These are phyloP conservation scores for Suillus clintonianus DNA, from an alignment of 768 basidiomycete species.

Conservation along the genomic window DNA sequence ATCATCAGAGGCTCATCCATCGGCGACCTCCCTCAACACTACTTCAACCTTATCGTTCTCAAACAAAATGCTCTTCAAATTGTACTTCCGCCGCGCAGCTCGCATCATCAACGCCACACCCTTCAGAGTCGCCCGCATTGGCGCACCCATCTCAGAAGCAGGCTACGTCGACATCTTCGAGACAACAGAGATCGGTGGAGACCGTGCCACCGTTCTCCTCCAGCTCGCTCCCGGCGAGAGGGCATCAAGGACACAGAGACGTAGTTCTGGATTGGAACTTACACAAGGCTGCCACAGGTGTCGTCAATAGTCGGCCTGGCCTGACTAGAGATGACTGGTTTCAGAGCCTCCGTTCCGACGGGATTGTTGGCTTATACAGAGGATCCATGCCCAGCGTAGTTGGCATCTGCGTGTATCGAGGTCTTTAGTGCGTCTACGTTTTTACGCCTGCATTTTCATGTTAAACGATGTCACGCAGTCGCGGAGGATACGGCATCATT, in stretches of 20 bases:
- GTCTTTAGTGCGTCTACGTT: constrained; percentile 36
- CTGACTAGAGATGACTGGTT: too few species aligned
- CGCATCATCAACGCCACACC: constrained; percentile 96
- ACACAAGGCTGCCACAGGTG: too few species aligned
- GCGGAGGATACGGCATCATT: constrained; percentile 45
- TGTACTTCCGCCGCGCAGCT: constrained; percentile 90
- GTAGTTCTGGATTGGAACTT: too few species aligned
- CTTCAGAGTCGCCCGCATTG: constrained; percentile 90
- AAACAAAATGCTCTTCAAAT: constrained; percentile 91
- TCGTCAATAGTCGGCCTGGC: too few species aligned
- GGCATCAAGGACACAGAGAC: constrained; percentile 60
- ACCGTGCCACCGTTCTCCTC: constrained; percentile 94
- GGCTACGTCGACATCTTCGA: constrained; percentile 94
- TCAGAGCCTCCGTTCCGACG: constrained; percentile 42
- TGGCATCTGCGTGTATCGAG: constrained; percentile 45
- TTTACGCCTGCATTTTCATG: not conserved
- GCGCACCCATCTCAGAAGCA: constrained; percentile 94
- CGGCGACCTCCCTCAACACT: too few species aligned
- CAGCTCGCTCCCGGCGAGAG: constrained; percentile 74
- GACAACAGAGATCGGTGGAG: constrained; percentile 94
- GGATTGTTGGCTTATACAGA: constrained; percentile 40
- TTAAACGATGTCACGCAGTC: constrained; percentile 23
- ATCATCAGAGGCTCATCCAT: too few species aligned
- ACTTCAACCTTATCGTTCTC: too few species aligned
- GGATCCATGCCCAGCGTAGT: constrained; percentile 43